These are phyloP conservation scores for Colletotrichum tofieldiae DNA, from an alignment of 2,329 filamentous ascomycete species.

Conservation along the genomic window DNA sequence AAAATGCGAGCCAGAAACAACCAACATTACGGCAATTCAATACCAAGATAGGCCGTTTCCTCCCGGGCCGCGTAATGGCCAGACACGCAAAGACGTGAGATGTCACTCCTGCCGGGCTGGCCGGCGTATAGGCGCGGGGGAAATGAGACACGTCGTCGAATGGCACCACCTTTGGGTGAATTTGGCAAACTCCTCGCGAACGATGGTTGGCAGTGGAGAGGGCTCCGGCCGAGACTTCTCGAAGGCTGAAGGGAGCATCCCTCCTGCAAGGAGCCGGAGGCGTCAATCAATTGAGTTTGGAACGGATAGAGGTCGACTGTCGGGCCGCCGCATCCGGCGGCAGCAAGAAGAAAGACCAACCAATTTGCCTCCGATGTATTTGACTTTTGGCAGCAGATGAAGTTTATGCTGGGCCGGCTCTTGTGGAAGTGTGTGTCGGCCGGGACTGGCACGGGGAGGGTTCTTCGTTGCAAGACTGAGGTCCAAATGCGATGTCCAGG, in stretches of 20 bases:
- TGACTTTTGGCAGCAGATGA: constrained; percentile 25
- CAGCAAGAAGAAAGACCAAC: not conserved
- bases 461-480: constrained; percentile 29
- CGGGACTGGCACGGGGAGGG: constrained; percentile 18
- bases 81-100: constrained; percentile 21
- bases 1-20: not conserved
- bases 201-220: not conserved
- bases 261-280: constrained; percentile 13
- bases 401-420: constrained; percentile 22
- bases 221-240: constrained; percentile 20
- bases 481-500: constrained; percentile 1
- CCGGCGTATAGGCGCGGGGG: constrained; percentile 24
- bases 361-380: constrained; percentile 3
- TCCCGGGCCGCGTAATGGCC: constrained; percentile 26
- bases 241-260: constrained; percentile 30
- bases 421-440: not conserved
- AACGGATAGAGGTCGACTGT: constrained; percentile 5
- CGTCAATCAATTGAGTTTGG: not conserved
- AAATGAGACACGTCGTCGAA: constrained; percentile 26
- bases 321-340: constrained; percentile 33
- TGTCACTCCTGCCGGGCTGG: constrained; percentile 9
- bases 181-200: not conserved
- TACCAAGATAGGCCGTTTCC: constrained; percentile 24
- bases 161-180: constrained; percentile 26
- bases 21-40: constrained; percentile 15